Base-by-base conservation (phyloP, 148 eudicot genomes). In the Diospyros kaki region DNA sequence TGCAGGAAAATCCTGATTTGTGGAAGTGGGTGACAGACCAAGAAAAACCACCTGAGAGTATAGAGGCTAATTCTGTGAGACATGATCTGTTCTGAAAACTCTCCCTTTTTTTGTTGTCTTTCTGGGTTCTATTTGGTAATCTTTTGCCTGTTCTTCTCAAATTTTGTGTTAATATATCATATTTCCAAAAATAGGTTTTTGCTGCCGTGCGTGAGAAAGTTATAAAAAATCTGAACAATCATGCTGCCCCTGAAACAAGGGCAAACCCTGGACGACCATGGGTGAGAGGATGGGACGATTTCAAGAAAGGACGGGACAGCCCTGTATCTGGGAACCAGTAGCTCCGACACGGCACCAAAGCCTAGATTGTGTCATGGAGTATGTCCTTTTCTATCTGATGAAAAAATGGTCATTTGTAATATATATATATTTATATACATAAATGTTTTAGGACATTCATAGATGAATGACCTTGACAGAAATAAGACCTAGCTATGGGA, bases 241-340 rank as follows among this genome's bases (percentile, higher is more conserved):
- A 87, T 74, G 77, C 98, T 45, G 84, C 91, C 75, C 96, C 97
- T 0, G 94, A 90, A 79, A 95, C 98, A 1, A 84, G 98, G 28
- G 97, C 97, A 39, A 70, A 67, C 14, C 92, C 96, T 15, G 98
- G 98, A 41, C 83, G 90, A 56, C 86, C 92, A 73, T 95, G 98
- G 98, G 98, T 95, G 17, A 85, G 97, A 84, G 98, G 97, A 64
- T 95, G 98, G 98, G 97, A 95, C 80, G 98, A 95, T 77, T 85
- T 90, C 51, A 92, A 89, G 85, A 90, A 81, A 82, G 92, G 94
- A 41, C 87, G 83, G 71, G 89, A 87, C 72, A 76, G 84, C 72
- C 96, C 96, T 43, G 51, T 89, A 12, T 52, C 88, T 1, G 98
- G 98, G 54, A 95, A 95, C 77, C 98, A 95, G 93, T 95, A 92